Base-by-base conservation (phyloP, 306 rosid species). In the Luffa acutangula region DNA sequence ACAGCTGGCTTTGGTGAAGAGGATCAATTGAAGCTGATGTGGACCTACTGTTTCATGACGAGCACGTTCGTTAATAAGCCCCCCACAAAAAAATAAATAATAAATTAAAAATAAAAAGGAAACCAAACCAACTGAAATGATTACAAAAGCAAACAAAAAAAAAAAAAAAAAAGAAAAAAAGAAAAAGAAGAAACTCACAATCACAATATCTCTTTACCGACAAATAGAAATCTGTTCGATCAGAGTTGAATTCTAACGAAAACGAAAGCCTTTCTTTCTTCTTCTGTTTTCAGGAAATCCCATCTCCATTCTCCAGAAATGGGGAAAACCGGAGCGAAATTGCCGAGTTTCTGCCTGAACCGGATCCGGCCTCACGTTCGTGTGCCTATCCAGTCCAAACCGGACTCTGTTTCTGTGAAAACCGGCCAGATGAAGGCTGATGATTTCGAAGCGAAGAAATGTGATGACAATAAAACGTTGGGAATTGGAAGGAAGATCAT, bases 331-430 rank as follows among this genome's bases (percentile, higher is more conserved):
- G 91, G 93, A 7, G 70, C 90, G 14, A 95, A 87, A 83, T 78
- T 92, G 80, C 90, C 97, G 2, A 90, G 86, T 76, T 93, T 93
- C 82, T 91, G 97, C 86, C 90, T 95, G 7, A 95, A 88, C 87
- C 82, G 97, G 80, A 93, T 93, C 57, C 85, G 96, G 87, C 97
- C 99, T 59, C 97, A 88, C 76, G 93, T 94, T 21, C 76, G 97
- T 9, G 93, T 91, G 43, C 84, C 93, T 3, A 80, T 78, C 54
- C 97, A 87, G 53, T 79, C 86, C 77, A 95, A 87, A 76, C 75
- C 75, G 46, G 84, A 81, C 36, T 36, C 79, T 43, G 49, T 7
- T 67, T 81, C 83, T 33, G n/a, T 67, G 2, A 82, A 75, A 86
- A 34, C 62, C 59, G 89, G 71, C 20, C 75, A 69, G 13, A 79